phyloP scores from a whole-genome alignment of 371 early-diverging fungal species.

The Syncephalastrum monosporum region DNA sequence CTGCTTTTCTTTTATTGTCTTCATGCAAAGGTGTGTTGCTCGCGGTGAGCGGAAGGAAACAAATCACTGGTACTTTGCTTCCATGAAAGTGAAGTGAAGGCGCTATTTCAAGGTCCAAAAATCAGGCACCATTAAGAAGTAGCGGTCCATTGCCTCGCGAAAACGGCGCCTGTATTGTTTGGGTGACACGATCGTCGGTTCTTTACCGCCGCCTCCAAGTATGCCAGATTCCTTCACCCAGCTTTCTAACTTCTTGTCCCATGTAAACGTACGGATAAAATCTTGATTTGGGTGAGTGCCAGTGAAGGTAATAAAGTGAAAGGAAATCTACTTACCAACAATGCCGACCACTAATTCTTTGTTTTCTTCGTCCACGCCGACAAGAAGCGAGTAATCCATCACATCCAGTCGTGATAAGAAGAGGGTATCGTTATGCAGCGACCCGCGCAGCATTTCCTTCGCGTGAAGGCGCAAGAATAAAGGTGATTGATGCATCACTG shows the following conservation, averaged over 20 bases:
- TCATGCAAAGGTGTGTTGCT: no score
- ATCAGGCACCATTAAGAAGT: slow-evolving; percentile 79
- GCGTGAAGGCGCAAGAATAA: slow-evolving; percentile 87
- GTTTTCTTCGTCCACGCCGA: slow-evolving; percentile 83
- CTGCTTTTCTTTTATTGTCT: no score
- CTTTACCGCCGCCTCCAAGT: slow-evolving; percentile 81
- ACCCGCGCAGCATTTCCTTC: slow-evolving; percentile 74
- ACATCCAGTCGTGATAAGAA: slow-evolving; percentile 86
- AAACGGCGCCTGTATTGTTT: slow-evolving; percentile 89
- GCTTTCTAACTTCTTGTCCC: slow-evolving; percentile 94
- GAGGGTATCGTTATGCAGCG: slow-evolving; percentile 86
- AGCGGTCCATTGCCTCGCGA: slow-evolving; percentile 87
- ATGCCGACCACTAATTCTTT: slow-evolving; percentile 90
- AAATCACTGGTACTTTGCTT: no score
- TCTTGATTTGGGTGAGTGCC: slow-evolving; percentile 41
- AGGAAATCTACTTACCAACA: slow-evolving; percentile 61
- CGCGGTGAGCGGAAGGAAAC: no score
- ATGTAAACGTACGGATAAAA: slow-evolving; percentile 94
- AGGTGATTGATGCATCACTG: slow-evolving; percentile 78
- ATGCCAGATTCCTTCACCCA: slow-evolving; percentile 93
- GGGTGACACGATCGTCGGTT: slow-evolving; percentile 95
- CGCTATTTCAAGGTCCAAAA: slow-evolving; percentile 38
- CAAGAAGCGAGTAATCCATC: slow-evolving; percentile 95
- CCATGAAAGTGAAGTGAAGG: no score
- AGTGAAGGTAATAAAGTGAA: background rate